Base-by-base conservation (phyloP, 164 flowering plant genomes). In the Vitis rotundifolia region DNA sequence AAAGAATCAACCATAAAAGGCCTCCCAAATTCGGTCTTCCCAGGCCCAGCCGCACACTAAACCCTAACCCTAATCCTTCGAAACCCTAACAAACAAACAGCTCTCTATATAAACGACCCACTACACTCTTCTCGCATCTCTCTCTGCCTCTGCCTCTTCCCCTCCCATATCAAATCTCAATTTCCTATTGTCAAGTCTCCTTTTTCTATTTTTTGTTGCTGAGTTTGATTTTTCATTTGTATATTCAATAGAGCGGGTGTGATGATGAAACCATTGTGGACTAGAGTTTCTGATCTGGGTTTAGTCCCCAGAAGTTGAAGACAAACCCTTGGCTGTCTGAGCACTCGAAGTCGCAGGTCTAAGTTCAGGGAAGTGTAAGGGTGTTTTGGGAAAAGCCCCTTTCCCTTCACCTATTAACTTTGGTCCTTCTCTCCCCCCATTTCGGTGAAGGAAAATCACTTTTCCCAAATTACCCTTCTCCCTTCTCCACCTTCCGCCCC, bases 291-390 rank as follows among this genome's bases (percentile, higher is more conserved):
- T 78, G 91, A 89, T 87, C 84, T 83, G 87, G 86, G 84, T 67
- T 63, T 63, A 49, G 16, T 59, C 22, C 77, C 74, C 77, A 53
- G 72, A 69, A 71, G 54, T 75, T 87, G 89, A 86, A 69, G 85
- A 86, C 78, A 75, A 86, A 72, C 91, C 91, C 93, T 89, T 89
- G 93, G 93, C 93, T 89, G 90, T 87, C 90, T 87, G 89, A 85
- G 93, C 85, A 80, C 78, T 16, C 18, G n/a, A 22, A 18, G 2
- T 28, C 15, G 3, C 11, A 0, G 3, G 28, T 14, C 10, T 6
- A 13, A n/a, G 5, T 53, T n/a, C 22, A 57, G 22, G 28, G 28
- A 19, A 57, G 59, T 16, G 11, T 16, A 18, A 1, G 0, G 22
- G 59, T 57, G 9, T 16, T 57, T 57, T 16, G 59, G 28, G 26